A percentile compares a stretch with the other conserved stretches of the same genome.
These are phyloP conservation scores for Penicillium olsonii DNA, from an alignment of 2,329 filamentous ascomycete genomes.

Conservation along the genomic window DNA sequence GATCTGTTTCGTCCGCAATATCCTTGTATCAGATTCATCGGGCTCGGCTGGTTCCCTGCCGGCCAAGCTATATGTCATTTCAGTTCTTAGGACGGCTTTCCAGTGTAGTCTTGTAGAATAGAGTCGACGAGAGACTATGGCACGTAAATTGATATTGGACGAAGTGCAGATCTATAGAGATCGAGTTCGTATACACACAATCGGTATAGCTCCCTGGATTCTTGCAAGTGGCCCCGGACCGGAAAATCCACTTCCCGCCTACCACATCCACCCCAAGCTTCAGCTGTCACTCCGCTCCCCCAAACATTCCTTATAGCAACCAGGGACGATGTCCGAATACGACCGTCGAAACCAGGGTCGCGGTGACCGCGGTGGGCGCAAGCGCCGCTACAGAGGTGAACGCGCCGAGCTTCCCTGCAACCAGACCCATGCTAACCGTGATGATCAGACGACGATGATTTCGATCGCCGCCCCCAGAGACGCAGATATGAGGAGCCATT, in stretches of 20 bases:
- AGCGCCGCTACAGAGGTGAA: conserved; percentile 77
- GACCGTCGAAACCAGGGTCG: conserved; percentile 57
- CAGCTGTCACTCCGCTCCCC: conserved; percentile 7
- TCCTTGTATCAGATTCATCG: conserved; percentile 26
- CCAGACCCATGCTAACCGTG: conserved; percentile 30
- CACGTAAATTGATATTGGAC: no score
- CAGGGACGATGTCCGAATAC: conserved; percentile 51
- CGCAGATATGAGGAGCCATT: conserved; percentile 73
- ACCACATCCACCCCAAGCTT: conserved; percentile 18
- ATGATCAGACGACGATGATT: conserved; percentile 70
- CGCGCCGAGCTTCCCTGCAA: conserved; percentile 8
- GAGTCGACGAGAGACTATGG: no score
- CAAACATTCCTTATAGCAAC: conserved; percentile 1
- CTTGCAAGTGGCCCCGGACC: conserved; percentile 12
- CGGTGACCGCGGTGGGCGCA: conserved; percentile 56
- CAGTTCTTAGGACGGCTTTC: conserved; percentile 16
- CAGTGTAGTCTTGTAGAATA: not conserved
- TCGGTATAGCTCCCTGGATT: no score
- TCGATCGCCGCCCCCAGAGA: conserved; percentile 70
- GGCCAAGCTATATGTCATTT: conserved; percentile 17
- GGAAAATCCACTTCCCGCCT: conserved; percentile 22
- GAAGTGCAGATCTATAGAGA: no score
- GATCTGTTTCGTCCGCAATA: conserved; percentile 21
- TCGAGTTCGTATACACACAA: no score
- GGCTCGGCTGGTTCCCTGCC: conserved; percentile 16